Conservation (phyloP, 768 basidiomycete species). For the Boletus bicolor region DNA sequence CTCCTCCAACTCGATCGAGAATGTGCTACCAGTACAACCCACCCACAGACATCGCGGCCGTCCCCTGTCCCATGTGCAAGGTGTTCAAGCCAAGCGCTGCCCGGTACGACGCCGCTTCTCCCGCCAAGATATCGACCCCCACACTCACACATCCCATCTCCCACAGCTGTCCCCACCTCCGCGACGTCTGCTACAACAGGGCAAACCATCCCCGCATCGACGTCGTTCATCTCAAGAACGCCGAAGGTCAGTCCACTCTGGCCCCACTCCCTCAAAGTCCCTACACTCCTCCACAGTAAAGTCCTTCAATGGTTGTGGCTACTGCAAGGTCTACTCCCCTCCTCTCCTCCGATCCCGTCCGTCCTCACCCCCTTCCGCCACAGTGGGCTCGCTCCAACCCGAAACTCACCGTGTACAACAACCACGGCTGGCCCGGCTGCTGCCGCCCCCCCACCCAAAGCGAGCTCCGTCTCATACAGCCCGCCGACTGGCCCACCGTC, state of each 20-base stretch:
- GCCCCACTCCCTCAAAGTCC: constrained; percentile 8
- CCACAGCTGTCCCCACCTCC: constrained; percentile 70
- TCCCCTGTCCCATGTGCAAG: constrained; percentile 81
- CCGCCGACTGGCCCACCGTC: constrained; percentile 80
- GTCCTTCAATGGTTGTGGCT: constrained; percentile 83
- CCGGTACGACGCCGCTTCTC: constrained; percentile 40
- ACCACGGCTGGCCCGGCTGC: constrained; percentile 86
- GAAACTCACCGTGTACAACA: constrained; percentile 56
- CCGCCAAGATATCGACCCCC: not conserved
- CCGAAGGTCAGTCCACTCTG: constrained; percentile 60
- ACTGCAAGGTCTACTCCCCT: constrained; percentile 67
- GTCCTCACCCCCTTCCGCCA: constrained; percentile 25
- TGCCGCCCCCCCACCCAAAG: constrained; percentile 66
- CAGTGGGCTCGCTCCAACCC: constrained; percentile 73
- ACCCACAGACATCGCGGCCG: constrained; percentile 58
- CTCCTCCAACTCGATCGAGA: constrained; percentile 16
- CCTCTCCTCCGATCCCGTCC: constrained; percentile 17
- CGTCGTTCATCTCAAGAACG: constrained; percentile 77
- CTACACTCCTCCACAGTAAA: constrained; percentile 48
- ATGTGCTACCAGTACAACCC: constrained; percentile 79
- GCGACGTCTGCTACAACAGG: constrained; percentile 74
- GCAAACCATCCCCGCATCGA: constrained; percentile 71
- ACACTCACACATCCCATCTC: constrained; percentile 15
- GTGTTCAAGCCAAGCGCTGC: constrained; percentile 62
- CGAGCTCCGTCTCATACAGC: constrained; percentile 62